These are phyloP conservation scores for Aspergillus sclerotiicarbonarius DNA, from an alignment of 495 filamentous ascomycete species.

Conservation along the genomic window DNA sequence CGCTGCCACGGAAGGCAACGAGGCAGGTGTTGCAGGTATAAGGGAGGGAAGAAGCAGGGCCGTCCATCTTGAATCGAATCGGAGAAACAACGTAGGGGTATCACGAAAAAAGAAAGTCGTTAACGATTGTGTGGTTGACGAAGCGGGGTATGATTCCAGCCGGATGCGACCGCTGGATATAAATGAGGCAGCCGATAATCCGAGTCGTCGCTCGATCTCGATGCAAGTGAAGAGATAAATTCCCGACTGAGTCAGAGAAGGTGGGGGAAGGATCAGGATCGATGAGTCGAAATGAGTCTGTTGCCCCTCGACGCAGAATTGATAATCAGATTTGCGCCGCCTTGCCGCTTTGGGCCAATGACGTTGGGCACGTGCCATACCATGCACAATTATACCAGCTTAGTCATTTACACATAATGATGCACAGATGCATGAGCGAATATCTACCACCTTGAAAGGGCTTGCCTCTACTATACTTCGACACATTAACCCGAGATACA, in stretches of 20 bases:
- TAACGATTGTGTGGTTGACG: conserved; percentile 1
- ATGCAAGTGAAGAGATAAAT: not conserved
- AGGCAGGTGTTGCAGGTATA: conserved; percentile 98
- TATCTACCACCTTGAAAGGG: too few relatives aligned
- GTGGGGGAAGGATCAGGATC: not conserved
- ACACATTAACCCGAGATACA: too few relatives aligned
- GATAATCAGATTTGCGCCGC: conserved; percentile 21
- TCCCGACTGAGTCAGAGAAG: not conserved
- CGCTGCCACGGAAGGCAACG: conserved; percentile 89
- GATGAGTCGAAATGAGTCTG: not conserved
- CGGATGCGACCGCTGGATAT: too few relatives aligned
- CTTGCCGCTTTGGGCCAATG: conserved; percentile 23
- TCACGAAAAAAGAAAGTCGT: conserved; percentile 5
- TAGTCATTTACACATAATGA: not conserved
- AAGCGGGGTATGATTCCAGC: not conserved
- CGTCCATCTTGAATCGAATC: conserved; percentile 8
- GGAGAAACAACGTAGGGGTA: not conserved
- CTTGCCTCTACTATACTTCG: too few relatives aligned
- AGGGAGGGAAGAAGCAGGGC: conserved; percentile 58
- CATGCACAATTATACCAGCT: not conserved
- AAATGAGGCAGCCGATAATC: too few relatives aligned
- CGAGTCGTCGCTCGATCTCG: too few relatives aligned
- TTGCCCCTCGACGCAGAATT: conserved; percentile 9
- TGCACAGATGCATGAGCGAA: not conserved
- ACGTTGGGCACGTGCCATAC: conserved; percentile 12